These are phyloP conservation scores for Eragrostis tef DNA, from an alignment of 202 grass and related monocot species.

Conservation along the genomic window DNA sequence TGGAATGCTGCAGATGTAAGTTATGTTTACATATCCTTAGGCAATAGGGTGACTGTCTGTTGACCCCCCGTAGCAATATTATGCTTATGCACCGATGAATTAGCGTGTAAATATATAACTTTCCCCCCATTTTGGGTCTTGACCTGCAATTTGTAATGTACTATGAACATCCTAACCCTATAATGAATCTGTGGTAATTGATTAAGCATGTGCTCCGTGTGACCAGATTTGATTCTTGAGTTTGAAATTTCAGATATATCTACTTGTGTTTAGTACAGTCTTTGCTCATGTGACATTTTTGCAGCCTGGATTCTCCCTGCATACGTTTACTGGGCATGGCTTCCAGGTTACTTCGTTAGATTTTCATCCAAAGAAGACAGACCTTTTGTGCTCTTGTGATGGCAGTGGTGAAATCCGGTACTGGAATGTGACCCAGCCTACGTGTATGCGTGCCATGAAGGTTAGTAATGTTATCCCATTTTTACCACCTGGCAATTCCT, in stretches of 20 bases:
- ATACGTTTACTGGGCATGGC: slow-evolving; percentile 70
- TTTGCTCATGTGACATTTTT: slow-evolving; percentile 44
- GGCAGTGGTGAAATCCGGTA: slow-evolving; percentile 82
- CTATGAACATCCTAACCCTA: slow-evolving; percentile 14
- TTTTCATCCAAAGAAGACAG: slow-evolving; percentile 97
- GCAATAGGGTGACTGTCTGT: not conserved
- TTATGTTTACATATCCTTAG: slow-evolving; percentile 36
- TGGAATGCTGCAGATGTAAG: slow-evolving; percentile 91
- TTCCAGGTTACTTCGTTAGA: slow-evolving; percentile 86
- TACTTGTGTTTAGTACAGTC: slow-evolving; percentile 14
- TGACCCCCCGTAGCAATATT: not conserved
- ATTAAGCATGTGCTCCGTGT: slow-evolving; percentile 1
- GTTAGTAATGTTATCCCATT: slow-evolving; percentile 45
- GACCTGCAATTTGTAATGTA: slow-evolving; percentile 3
- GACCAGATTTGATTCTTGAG: slow-evolving; percentile 15
- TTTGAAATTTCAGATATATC: not conserved
- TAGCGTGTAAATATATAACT: not conserved
- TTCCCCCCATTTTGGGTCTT: not conserved
- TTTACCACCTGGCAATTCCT: slow-evolving; percentile 14
- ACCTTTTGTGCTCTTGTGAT: slow-evolving; percentile 96
- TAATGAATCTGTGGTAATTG: slow-evolving; percentile 6
- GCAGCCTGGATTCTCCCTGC: slow-evolving; percentile 80
- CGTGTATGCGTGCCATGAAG: slow-evolving; percentile 58
- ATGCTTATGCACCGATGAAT: slow-evolving; percentile 16
- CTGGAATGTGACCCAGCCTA: slow-evolving; percentile 65